phyloP scores from a whole-genome alignment of 1,284 basidiomycete species.

The Boletus subluridellus region DNA sequence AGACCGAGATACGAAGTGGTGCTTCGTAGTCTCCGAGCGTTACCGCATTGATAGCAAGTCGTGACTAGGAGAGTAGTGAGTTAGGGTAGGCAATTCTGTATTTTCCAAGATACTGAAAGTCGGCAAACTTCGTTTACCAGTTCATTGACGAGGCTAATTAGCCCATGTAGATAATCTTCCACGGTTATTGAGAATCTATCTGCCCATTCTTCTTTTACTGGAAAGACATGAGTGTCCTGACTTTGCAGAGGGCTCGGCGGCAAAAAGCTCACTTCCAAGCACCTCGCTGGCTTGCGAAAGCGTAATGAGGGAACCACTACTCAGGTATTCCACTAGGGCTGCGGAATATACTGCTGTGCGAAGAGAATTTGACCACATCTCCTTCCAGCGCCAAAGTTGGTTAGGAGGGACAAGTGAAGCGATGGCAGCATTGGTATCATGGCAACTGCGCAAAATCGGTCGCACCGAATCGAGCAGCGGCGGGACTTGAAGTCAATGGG shows the following conservation, averaged over 20 bases:
- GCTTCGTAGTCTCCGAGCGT: conserved; percentile 79
- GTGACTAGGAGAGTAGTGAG: conserved; percentile 49
- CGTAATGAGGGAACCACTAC: conserved; percentile 57
- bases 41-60: conserved; percentile 78
- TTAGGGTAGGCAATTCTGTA: not conserved
- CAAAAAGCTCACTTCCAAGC: conserved; percentile 59
- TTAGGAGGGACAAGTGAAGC: conserved; percentile 58
- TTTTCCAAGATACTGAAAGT: not conserved
- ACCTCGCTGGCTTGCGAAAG: conserved; percentile 49
- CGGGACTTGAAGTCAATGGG: conserved; percentile 44
- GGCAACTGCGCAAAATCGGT: conserved; percentile 54
- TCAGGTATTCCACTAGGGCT: conserved; percentile 64
- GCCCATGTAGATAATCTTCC: conserved; percentile 83
- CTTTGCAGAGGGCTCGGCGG: not conserved
- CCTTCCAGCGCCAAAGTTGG: conserved; percentile 81
- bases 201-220: conserved; percentile 70
- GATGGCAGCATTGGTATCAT: conserved; percentile 48
- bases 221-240: conserved; percentile 6
- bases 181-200: conserved; percentile 63
- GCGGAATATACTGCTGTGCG: conserved; percentile 64
- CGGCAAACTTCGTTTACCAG: conserved; percentile 48
- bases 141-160: conserved; percentile 80
- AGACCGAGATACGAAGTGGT: conserved; percentile 73
- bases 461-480: conserved; percentile 54
- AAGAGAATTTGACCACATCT: conserved; percentile 69